These are phyloP conservation scores for Bolboschoenus planiculmis DNA, from an alignment of 176 grass and related monocot species.

Conservation along the genomic window DNA sequence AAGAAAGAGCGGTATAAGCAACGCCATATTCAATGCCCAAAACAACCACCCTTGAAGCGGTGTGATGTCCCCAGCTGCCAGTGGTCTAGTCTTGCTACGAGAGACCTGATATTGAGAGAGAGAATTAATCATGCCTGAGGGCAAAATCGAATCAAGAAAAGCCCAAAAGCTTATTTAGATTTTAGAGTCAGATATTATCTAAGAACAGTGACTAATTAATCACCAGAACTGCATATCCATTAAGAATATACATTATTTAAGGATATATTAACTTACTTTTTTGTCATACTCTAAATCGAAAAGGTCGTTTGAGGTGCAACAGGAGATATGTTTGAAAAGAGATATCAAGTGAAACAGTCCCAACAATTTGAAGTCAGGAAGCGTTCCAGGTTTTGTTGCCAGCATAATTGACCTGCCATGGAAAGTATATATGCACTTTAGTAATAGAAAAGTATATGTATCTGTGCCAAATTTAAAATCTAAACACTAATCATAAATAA, in stretches of 20 bases:
- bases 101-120: neutral
- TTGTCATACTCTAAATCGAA: neutral
- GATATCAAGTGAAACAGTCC: neutral
- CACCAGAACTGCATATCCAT: too few relatives aligned
- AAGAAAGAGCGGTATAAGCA: neutral
- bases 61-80: neutral
- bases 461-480: neutral
- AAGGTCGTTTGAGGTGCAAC: neutral
- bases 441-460: neutral
- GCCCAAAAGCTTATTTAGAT: neutral
- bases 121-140: neutral
- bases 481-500: neutral
- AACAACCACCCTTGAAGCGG: constrained; percentile 7
- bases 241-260: neutral
- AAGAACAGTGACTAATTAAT: too few relatives aligned
- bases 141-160: neutral
- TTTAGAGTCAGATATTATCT: too few relatives aligned
- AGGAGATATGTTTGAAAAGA: neutral
- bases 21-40: neutral
- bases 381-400: constrained; percentile 2
- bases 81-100: constrained; percentile 8
- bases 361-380: neutral
- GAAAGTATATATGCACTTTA: neutral
- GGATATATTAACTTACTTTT: neutral
- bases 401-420: neutral